Evolutionary conservation across 768 basidiomycete species (phyloP).

Genomic region (Xerocomellus amylosporus): DNA sequence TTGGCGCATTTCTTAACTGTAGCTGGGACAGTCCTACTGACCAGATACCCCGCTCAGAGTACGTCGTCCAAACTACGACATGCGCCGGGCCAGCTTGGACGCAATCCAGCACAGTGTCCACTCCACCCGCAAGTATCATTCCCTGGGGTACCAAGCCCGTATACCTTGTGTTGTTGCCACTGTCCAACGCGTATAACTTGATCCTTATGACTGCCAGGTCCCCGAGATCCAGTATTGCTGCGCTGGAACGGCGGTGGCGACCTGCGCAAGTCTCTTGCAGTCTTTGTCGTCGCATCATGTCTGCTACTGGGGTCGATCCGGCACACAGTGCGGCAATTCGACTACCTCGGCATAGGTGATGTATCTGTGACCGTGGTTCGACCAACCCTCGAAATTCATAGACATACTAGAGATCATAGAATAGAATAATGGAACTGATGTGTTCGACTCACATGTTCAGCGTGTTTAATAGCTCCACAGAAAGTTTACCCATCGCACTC

Average conservation of each 20-base stretch:
- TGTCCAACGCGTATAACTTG: background rate
- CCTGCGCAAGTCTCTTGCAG: slow-evolving; percentile 13
- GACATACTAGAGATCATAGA: background rate
- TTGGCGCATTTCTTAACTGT: background rate
- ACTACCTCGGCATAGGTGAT: background rate
- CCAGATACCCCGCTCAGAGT: slow-evolving; percentile 4
- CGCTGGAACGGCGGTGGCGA: slow-evolving; percentile 2
- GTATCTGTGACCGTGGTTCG: background rate
- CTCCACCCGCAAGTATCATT: slow-evolving; percentile 13
- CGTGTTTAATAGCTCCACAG: no score
- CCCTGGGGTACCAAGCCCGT: slow-evolving; percentile 14
- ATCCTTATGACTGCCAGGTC: slow-evolving; percentile 7
- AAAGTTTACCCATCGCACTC: no score
- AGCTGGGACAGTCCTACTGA: background rate
- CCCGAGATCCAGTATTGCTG: slow-evolving; percentile 13
- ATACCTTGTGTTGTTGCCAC: background rate
- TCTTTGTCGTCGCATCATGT: background rate
- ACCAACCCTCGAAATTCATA: background rate
- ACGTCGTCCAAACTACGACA: background rate
- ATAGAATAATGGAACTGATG: background rate
- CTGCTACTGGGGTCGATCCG: background rate
- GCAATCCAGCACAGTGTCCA: slow-evolving; percentile 13
- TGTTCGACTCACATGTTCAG: background rate
- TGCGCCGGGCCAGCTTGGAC: slow-evolving; percentile 21
- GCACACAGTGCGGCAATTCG: slow-evolving; percentile 17